Evolutionary conservation across 2,329 filamentous ascomycete genomes (phyloP).

Genomic region (Aspergillus thermomutatus): DNA sequence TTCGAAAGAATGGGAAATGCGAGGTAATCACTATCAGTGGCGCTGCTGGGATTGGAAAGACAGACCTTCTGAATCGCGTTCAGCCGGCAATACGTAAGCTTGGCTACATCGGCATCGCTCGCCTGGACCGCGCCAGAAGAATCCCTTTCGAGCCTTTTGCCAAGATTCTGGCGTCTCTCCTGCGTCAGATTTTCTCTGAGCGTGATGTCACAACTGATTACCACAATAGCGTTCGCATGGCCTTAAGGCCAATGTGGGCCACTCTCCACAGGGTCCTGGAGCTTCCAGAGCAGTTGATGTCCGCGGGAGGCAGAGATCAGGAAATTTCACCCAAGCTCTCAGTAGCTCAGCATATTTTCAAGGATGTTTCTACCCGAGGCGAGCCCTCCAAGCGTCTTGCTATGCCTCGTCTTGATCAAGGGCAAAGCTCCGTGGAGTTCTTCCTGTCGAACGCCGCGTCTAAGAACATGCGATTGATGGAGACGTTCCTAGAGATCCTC

Average conservation of each 20-base stretch:
- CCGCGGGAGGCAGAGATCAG: slow-evolving; percentile 35
- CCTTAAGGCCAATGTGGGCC: slow-evolving; percentile 57
- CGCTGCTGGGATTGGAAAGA: slow-evolving; percentile 58
- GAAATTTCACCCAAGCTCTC: slow-evolving; percentile 27
- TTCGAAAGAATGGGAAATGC: slow-evolving; percentile 54
- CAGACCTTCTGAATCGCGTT: slow-evolving; percentile 57
- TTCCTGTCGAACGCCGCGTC: slow-evolving; percentile 38
- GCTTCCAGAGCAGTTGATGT: slow-evolving; percentile 63
- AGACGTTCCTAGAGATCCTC: slow-evolving; percentile 82
- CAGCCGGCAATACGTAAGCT: slow-evolving; percentile 55
- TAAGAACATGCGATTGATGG: slow-evolving; percentile 70
- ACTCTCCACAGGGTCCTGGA: slow-evolving; percentile 57
- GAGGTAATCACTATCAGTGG: slow-evolving; percentile 59
- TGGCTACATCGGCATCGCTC: slow-evolving; percentile 60
- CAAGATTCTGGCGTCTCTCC: slow-evolving; percentile 57
- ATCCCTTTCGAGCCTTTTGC: slow-evolving; percentile 61
- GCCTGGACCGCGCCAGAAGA: slow-evolving; percentile 58
- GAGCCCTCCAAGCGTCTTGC: slow-evolving; percentile 28
- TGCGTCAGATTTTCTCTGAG: slow-evolving; percentile 64
- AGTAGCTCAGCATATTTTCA: slow-evolving; percentile 28
- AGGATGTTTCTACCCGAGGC: slow-evolving; percentile 26
- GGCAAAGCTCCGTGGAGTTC: slow-evolving; percentile 37
- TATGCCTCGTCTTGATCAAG: slow-evolving; percentile 33
- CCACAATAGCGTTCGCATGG: slow-evolving; percentile 55
- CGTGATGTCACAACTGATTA: slow-evolving; percentile 60